Evolutionary conservation across 495 filamentous ascomycete species (phyloP).

Genomic region (Aeminium ludgeri): DNA sequence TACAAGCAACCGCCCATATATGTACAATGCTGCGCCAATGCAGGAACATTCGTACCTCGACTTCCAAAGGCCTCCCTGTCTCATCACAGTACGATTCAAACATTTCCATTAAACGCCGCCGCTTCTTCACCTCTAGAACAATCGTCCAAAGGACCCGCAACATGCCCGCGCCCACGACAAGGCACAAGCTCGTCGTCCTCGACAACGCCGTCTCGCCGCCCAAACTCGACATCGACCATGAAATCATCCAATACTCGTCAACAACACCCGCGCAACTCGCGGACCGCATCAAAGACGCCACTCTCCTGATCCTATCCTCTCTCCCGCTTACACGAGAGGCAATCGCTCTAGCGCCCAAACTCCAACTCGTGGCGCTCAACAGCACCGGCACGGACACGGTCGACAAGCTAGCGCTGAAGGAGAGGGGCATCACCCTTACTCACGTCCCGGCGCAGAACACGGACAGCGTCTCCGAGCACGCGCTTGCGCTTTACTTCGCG

Average conservation of each 20-base stretch:
- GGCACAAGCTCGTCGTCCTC: slow-evolving; percentile 7
- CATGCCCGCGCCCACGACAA: background rate
- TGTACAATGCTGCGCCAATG: too few species aligned
- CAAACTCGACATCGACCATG: slow-evolving; percentile 3
- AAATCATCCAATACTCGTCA: background rate
- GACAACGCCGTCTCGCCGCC: slow-evolving; percentile 8
- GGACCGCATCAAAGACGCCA: slow-evolving; percentile 30
- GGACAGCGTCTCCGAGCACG: slow-evolving; percentile 38
- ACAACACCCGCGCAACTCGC: slow-evolving; percentile 17
- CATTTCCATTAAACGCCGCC: too few species aligned
- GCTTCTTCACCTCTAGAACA: too few species aligned
- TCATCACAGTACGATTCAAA: too few species aligned
- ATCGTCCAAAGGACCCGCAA: too few species aligned
- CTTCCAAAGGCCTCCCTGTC: too few species aligned
- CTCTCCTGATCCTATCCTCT: slow-evolving; percentile 31
- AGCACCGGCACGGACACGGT: slow-evolving; percentile 37
- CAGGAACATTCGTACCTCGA: too few species aligned
- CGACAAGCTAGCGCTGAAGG: slow-evolving; percentile 29
- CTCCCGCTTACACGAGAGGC: slow-evolving; percentile 24
- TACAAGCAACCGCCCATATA: too few species aligned
- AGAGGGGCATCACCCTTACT: slow-evolving; percentile 29
- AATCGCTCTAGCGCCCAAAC: slow-evolving; percentile 4
- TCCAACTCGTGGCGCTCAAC: slow-evolving; percentile 33
- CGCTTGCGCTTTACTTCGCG: slow-evolving; percentile 37
- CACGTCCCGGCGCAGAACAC: slow-evolving; percentile 35